phyloP scores from a whole-genome alignment of 768 basidiomycete genomes.

The Podaxis sp. region DNA sequence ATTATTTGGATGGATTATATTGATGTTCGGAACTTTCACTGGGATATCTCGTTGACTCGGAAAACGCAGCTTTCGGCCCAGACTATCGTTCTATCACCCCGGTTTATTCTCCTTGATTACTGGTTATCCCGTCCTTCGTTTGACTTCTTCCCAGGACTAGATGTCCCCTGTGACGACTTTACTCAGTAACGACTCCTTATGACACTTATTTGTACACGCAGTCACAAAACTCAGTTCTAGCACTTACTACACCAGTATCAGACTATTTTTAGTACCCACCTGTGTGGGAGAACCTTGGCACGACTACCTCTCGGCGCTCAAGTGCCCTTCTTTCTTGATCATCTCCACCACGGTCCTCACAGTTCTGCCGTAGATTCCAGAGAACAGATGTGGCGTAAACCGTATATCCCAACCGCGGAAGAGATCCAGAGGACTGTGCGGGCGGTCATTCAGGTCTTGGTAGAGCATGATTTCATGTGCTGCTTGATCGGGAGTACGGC shows the following conservation, averaged over 20 bases:
- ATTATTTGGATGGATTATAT: not conserved
- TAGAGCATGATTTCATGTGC: conserved; percentile 24
- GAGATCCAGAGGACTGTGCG: conserved; percentile 26
- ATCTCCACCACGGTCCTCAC: not conserved
- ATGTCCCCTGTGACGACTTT: not conserved
- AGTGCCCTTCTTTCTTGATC: not conserved
- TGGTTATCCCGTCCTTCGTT: too few relatives aligned
- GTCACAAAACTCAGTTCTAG: not conserved
- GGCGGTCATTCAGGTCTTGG: conserved; percentile 24
- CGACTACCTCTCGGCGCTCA: too few relatives aligned
- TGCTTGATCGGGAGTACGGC: conserved; percentile 41
- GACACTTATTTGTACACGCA: not conserved
- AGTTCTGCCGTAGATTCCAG: too few relatives aligned
- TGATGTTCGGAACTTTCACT: not conserved
- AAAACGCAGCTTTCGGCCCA: too few relatives aligned
- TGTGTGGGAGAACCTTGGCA: not conserved
- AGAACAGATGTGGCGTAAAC: not conserved
- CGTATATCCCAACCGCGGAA: conserved; percentile 10
- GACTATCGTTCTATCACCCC: too few relatives aligned
- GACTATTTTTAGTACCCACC: not conserved
- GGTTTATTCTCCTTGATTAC: too few relatives aligned
- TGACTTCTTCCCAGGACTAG: not conserved
- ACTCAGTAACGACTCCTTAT: not conserved
- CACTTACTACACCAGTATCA: not conserved
- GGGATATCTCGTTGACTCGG: not conserved